phyloP scores from a whole-genome alignment of 768 basidiomycete species.

The Mycena vitilis region DNA sequence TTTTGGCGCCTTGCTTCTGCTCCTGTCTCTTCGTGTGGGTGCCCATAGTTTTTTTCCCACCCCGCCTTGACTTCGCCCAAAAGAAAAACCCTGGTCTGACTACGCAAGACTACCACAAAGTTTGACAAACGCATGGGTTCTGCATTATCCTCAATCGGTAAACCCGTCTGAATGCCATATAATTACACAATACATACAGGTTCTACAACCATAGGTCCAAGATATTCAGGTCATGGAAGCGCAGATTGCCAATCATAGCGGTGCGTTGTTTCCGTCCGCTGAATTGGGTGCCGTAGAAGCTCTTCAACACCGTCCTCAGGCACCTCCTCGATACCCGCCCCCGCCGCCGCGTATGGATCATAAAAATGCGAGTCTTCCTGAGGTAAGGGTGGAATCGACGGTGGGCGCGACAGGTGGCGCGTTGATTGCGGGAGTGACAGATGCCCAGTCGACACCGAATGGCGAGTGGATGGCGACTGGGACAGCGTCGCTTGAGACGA shows the following conservation, averaged over 20 bases:
- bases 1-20: too few relatives aligned
- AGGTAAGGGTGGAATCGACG: constrained; percentile 19
- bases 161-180: too few relatives aligned
- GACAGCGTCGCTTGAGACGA: constrained; percentile 3
- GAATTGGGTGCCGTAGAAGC: constrained; percentile 32
- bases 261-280: constrained; percentile 16
- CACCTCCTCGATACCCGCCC: constrained; percentile 11
- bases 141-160: too few relatives aligned
- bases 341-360: constrained; percentile 23
- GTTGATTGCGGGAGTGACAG: neutral
- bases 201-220: constrained; percentile 18
- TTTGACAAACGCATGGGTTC: too few relatives aligned
- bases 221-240: constrained; percentile 16
- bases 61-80: too few relatives aligned
- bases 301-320: constrained; percentile 28
- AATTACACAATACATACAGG: neutral
- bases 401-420: constrained; percentile 17
- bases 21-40: too few relatives aligned
- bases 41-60: too few relatives aligned
- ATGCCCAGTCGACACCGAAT: neutral
- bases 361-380: constrained; percentile 28
- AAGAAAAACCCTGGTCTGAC: too few relatives aligned
- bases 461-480: neutral
- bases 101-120: too few relatives aligned
- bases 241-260: constrained; percentile 19